phyloP scores from a whole-genome alignment of 805 yeast genomes.

The Pichia paraexigua region DNA sequence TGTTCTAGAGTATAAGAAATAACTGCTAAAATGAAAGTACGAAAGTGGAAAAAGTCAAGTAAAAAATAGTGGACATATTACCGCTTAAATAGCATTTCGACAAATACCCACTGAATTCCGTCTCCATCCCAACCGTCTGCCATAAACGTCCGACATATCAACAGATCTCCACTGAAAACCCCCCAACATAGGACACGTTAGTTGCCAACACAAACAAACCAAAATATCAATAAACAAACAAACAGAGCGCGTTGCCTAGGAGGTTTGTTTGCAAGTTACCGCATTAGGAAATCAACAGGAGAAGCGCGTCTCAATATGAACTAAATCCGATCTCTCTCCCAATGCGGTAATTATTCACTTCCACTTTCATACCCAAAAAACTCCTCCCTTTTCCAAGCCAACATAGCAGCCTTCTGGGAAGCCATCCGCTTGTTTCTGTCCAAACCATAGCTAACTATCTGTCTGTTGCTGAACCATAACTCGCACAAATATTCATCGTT shows the following conservation, averaged over 20 bases:
- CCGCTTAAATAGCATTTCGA: background rate
- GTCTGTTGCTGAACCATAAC: slow-evolving; percentile 9
- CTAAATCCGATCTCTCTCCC: too few species aligned
- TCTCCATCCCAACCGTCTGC: background rate
- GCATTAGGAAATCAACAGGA: background rate
- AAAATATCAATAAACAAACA: background rate
- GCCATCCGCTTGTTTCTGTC: slow-evolving; percentile 10
- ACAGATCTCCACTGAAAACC: too few species aligned
- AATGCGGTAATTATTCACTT: background rate
- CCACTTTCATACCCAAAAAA: slow-evolving; percentile 4
- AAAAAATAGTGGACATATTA: too few species aligned
- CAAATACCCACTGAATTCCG: background rate
- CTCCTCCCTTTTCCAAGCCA: slow-evolving; percentile 12
- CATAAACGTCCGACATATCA: background rate
- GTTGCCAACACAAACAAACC: background rate
- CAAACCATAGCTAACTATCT: slow-evolving; percentile 14
- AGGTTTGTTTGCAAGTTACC: background rate
- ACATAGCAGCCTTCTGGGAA: slow-evolving; percentile 16
- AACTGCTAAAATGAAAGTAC: background rate
- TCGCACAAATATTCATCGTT: slow-evolving; percentile 10
- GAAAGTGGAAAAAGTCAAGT: background rate
- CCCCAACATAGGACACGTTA: too few species aligned
- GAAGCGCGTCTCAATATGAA: background rate
- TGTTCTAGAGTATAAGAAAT: background rate
- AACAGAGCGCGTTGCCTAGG: background rate